Evolutionary conservation across 306 rosid species (phyloP).

Genomic region (Pterocarpus santalinus): DNA sequence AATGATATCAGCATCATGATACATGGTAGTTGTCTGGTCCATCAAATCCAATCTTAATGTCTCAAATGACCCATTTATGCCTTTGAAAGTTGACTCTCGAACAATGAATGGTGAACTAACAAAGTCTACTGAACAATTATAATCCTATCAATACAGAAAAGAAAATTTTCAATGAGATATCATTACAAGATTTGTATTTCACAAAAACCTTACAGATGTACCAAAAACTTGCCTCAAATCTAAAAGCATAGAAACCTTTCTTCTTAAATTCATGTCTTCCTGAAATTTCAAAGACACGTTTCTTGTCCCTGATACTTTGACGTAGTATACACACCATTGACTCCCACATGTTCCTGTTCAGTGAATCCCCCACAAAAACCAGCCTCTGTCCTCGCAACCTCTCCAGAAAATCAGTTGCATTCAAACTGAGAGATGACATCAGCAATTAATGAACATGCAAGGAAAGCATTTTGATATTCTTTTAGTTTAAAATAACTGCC

Average conservation of each 20-base stretch:
- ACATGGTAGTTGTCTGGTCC: conserved; percentile 74
- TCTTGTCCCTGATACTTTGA: conserved; percentile 66
- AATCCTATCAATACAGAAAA: conserved; percentile 69
- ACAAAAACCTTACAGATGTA: conserved; percentile 8
- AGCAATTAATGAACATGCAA: conserved; percentile 42
- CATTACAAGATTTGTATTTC: background rate
- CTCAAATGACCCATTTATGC: conserved; percentile 69
- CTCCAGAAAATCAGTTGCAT: conserved; percentile 92
- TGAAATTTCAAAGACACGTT: conserved; percentile 77
- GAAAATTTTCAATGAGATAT: conserved; percentile 28
- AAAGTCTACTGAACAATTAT: conserved; percentile 87
- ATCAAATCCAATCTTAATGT: conserved; percentile 93
- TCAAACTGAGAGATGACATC: conserved; percentile 63
- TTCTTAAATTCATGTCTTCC: conserved; percentile 87
- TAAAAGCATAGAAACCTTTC: conserved; percentile 80
- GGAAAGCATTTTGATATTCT: conserved; percentile 3
- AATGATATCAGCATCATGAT: conserved; percentile 81
- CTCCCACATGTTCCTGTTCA: conserved; percentile 98
- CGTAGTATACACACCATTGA: conserved; percentile 88
- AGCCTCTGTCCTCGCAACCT: conserved; percentile 76
- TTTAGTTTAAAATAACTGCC: background rate
- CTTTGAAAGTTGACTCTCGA: conserved; percentile 71
- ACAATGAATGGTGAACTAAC: conserved; percentile 92
- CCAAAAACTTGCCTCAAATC: conserved; percentile 83
- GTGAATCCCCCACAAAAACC: conserved; percentile 94